Base-by-base conservation (phyloP, 495 filamentous ascomycete species). In the Talaromyces stipitatus region DNA sequence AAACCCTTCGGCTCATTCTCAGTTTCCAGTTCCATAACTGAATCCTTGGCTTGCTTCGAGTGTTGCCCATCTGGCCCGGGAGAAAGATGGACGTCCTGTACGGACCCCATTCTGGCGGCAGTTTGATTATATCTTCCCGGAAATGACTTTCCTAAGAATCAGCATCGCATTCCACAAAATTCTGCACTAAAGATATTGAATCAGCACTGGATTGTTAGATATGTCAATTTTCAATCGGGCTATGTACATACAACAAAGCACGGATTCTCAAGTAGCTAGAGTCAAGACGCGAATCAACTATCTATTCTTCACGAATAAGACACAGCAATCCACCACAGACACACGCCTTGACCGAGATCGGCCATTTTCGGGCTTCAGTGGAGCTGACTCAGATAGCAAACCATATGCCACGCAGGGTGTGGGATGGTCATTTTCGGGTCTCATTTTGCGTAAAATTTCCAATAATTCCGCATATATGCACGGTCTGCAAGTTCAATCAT, bases 41-140 rank as follows among this genome's bases (percentile, higher is more conserved):
- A n/a, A 1, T 51, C 26, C 48, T 51, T 16, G 9, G 57, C 47
- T 57, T 55, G 12, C 7, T 53, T 51, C 32, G 20, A n/a, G 6
- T 18, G n/a, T 11, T 51, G 10, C n/a, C 48, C 48, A 10, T 51
- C 26, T n/a, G 1, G 48, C 11, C 12, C 14, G 12, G 11, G 11
- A 51, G 46, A 22, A 24, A 46, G 28, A 29, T 66, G 46, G 46
- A 65, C 55, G 23, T 61, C 24, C 8, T 63, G 58, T 29, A 66
- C 64, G 36, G 62, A 64, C 22, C 66, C 66, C 71, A 72, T 74
- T 47, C 23, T 68, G 43, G 51, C 46, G 51, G 46, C 54, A 38
- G 55, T 50, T 59, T n/a, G 33, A 30, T 59, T 54, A n/a, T 36
- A 2, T 36, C 20, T 22, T 36, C 7, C 24, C 6, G 29, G 29